A percentile compares a stretch with the other conserved stretches of the same genome.
phyloP scores from a whole-genome alignment of 257 asterid species.

The Lycium ferocissimum region DNA sequence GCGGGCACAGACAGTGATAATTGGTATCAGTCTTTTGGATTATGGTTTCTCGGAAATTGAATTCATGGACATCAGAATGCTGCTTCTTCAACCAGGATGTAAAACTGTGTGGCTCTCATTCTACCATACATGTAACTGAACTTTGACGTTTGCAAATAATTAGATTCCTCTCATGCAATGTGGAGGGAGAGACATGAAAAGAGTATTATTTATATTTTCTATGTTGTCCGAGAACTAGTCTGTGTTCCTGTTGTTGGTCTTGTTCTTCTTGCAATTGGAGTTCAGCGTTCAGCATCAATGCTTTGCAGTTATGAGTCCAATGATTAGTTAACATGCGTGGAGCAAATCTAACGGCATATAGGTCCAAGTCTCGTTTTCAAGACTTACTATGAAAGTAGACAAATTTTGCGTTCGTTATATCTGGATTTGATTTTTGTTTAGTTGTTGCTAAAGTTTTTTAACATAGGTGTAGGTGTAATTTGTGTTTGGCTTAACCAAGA shows the following conservation, averaged over 20 bases:
- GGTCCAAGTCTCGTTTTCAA: too few species aligned
- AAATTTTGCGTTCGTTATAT: too few species aligned
- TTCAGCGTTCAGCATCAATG: background rate
- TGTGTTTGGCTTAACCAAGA: too few species aligned
- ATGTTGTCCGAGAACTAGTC: background rate
- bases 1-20: background rate
- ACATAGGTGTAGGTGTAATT: too few species aligned
- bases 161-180: background rate
- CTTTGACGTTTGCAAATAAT: background rate
- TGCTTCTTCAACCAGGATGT: background rate
- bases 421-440: too few species aligned
- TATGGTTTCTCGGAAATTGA: background rate
- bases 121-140: background rate
- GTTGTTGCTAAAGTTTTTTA: too few species aligned
- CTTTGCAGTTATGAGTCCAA: too few species aligned
- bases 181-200: background rate
- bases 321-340: too few species aligned
- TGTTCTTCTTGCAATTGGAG: background rate
- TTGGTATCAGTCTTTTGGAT: background rate
- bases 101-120: background rate
- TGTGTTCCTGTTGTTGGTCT: background rate
- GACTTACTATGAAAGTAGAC: too few species aligned
- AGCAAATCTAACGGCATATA: too few species aligned
- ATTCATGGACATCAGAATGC: background rate
- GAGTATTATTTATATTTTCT: background rate